Conservation (phyloP, 495 filamentous ascomycete genomes). For the Lindgomyces ingoldianus region DNA sequence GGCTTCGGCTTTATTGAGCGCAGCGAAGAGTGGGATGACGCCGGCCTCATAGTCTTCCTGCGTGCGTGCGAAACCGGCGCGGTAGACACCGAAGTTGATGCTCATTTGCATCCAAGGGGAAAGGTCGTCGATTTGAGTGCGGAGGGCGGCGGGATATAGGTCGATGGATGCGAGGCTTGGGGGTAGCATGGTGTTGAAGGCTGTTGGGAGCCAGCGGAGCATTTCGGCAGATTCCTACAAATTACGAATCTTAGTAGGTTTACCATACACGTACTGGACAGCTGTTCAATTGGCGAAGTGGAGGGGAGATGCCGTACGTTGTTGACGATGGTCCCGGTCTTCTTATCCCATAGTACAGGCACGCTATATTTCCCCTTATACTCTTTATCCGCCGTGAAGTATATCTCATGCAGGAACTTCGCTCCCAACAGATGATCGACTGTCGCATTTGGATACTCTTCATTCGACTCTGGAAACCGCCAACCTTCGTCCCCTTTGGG, state of each 20-base stretch:
- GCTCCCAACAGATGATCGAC: constrained; percentile 55
- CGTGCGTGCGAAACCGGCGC: constrained; percentile 54
- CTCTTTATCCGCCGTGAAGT: constrained; percentile 53
- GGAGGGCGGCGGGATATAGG: constrained; percentile 52
- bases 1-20: constrained; percentile 57
- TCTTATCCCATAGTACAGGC: constrained; percentile 60
- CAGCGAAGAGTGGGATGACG: constrained; percentile 51
- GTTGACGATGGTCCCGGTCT: constrained; percentile 51
- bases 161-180: constrained; percentile 39
- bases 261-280: too few species aligned
- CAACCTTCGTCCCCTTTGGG: constrained; percentile 52
- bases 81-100: constrained; percentile 58
- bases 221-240: constrained; percentile 53
- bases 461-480: constrained; percentile 52
- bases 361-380: constrained; percentile 59
- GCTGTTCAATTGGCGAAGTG: background rate
- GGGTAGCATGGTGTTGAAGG: constrained; percentile 51
- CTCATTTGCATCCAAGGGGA: constrained; percentile 51
- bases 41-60: constrained; percentile 53
- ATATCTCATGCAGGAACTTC: constrained; percentile 55
- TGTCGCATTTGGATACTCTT: constrained; percentile 55
- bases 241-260: background rate
- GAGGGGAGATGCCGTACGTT: constrained; percentile 42
- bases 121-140: constrained; percentile 49
- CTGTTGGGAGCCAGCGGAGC: constrained; percentile 53